Percentiles rank a stretch among this genome's conserved stretches.
Conservation (phyloP, 768 basidiomycete genomes). For the Termitomyces sp. region DNA sequence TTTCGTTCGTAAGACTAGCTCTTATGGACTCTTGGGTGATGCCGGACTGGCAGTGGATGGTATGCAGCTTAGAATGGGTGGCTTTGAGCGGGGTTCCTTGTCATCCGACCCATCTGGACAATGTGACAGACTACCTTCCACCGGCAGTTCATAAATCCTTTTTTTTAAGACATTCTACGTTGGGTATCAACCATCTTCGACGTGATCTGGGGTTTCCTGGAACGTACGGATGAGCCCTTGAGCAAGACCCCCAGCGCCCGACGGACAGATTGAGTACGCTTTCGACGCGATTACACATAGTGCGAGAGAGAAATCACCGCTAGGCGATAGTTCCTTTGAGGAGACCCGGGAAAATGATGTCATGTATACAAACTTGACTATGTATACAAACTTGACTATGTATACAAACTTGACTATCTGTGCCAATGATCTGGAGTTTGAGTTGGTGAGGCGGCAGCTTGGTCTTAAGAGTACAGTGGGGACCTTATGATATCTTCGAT, state of each 20-base stretch:
- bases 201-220: constrained; percentile 15
- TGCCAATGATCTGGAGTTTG: constrained; percentile 26
- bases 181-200: constrained; percentile 21
- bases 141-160: constrained; percentile 2
- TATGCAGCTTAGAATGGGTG: too few relatives aligned
- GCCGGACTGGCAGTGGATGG: too few relatives aligned
- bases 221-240: not conserved
- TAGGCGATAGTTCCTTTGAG: constrained; percentile 17
- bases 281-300: constrained; percentile 23
- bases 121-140: not conserved
- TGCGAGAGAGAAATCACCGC: constrained; percentile 19
- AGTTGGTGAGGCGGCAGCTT: constrained; percentile 21
- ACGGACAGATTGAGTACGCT: constrained; percentile 24
- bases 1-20: too few relatives aligned
- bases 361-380: constrained; percentile 10
- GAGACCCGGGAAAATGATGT: constrained; percentile 16
- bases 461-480: constrained; percentile 18
- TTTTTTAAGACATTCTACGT: constrained; percentile 21
- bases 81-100: too few relatives aligned
- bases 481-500: constrained; percentile 1
- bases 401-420: constrained; percentile 17
- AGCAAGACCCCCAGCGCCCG: constrained; percentile 6
- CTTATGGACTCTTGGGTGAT: too few relatives aligned
- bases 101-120: too few relatives aligned
- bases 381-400: constrained; percentile 8